Evolutionary conservation across 805 yeast genomes (phyloP).

Genomic region (Maudiozyma pseudohumilis): DNA sequence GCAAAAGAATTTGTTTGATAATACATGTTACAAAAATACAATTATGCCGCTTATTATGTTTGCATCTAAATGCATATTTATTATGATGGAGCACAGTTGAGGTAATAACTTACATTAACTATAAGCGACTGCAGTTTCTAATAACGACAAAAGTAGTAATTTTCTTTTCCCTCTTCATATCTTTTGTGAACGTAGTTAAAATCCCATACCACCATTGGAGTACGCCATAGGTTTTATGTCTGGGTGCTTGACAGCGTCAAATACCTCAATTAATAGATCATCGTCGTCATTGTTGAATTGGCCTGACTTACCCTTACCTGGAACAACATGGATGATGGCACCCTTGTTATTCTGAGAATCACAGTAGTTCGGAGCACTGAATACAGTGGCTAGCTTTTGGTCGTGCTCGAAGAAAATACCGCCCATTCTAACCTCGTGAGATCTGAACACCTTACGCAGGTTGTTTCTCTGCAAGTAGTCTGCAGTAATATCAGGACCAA

Average conservation of each 20-base stretch:
- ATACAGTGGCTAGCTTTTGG: constrained; percentile 83
- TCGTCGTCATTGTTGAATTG: constrained; percentile 37
- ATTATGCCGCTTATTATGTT: too few relatives aligned
- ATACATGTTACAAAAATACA: too few relatives aligned
- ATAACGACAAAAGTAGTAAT: neutral
- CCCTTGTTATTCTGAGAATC: constrained; percentile 87
- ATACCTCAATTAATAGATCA: constrained; percentile 46
- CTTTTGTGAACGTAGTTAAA: constrained; percentile 8
- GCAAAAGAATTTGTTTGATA: too few relatives aligned
- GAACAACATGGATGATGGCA: constrained; percentile 66
- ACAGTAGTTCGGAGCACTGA: constrained; percentile 96
- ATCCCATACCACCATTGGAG: constrained; percentile 40
- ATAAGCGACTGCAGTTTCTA: too few relatives aligned
- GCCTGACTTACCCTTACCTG: constrained; percentile 29
- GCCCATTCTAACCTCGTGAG: constrained; percentile 90
- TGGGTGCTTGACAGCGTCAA: constrained; percentile 83
- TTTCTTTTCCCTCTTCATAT: neutral
- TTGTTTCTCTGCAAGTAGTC: constrained; percentile 63
- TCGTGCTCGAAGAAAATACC: constrained; percentile 86
- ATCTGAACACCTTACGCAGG: constrained; percentile 72
- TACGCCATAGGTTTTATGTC: constrained; percentile 92
- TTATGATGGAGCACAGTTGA: too few relatives aligned
- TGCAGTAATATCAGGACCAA: constrained; percentile 91
- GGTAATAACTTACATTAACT: too few relatives aligned
- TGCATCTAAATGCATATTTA: too few relatives aligned